Evolutionary conservation across 257 asterid genomes (phyloP).

Genomic region (Nicotiana tabacum): DNA sequence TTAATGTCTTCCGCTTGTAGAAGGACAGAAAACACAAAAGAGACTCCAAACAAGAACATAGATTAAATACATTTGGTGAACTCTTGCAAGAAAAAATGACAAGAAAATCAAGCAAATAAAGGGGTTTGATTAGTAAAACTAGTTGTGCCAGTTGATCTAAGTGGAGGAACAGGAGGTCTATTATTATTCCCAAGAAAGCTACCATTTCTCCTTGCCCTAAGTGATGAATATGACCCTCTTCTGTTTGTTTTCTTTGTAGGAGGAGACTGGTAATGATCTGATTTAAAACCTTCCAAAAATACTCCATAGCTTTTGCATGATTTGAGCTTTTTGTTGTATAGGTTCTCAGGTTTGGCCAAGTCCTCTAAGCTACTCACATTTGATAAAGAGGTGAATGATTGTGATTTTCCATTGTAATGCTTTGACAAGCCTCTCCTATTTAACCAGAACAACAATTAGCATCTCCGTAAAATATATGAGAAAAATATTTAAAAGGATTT

Average conservation of each 20-base stretch:
- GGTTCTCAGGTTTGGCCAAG: constrained; percentile 53
- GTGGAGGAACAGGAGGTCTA: constrained; percentile 33
- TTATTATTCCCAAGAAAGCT: constrained; percentile 23
- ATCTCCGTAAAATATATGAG: not conserved
- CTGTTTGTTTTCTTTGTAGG: constrained; percentile 14
- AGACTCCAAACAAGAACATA: not conserved
- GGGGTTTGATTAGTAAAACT: constrained; percentile 28
- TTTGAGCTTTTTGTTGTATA: constrained; percentile 54
- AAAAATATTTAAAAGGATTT: too few species aligned
- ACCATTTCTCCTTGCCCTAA: constrained; percentile 19
- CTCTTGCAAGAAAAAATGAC: not conserved
- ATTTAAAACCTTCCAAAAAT: constrained; percentile 18
- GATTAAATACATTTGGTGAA: not conserved
- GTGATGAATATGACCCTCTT: constrained; percentile 28
- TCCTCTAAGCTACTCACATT: constrained; percentile 51
- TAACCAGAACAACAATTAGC: not conserved
- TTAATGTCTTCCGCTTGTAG: too few species aligned
- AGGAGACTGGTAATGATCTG: not conserved
- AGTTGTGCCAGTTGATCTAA: constrained; percentile 20
- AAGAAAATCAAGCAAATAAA: constrained; percentile 28
- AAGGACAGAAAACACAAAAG: too few species aligned
- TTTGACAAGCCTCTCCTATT: constrained; percentile 64
- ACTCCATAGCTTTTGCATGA: constrained; percentile 42
- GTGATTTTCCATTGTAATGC: constrained; percentile 71
- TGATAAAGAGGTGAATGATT: constrained; percentile 49